A percentile compares a stretch with the other conserved stretches of the same genome.
Conservation (phyloP, 169 alveolate species). For the Perkinsus marinus region DNA sequence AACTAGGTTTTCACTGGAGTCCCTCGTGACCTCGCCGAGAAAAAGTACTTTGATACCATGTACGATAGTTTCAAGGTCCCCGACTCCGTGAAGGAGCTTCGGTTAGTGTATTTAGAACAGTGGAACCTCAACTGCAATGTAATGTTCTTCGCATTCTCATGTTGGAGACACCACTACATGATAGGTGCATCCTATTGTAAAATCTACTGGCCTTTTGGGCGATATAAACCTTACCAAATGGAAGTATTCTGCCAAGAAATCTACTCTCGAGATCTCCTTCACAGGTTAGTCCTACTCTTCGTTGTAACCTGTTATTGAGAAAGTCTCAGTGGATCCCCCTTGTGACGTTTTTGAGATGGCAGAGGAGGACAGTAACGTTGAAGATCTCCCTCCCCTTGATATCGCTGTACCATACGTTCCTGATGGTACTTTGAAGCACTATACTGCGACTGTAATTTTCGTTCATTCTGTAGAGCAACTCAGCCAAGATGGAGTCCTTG, state of each 20-base stretch:
- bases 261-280: slow-evolving; percentile 1
- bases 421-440: slow-evolving; percentile 28
- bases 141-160: too few relatives aligned
- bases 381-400: slow-evolving; percentile 28
- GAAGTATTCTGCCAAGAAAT: slow-evolving; percentile 18
- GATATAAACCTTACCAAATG: slow-evolving; percentile 20
- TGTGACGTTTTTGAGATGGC: slow-evolving; percentile 22
- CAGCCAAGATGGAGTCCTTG: slow-evolving; percentile 15
- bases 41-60: slow-evolving; percentile 45
- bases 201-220: slow-evolving; percentile 31
- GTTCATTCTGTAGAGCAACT: slow-evolving; percentile 28
- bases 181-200: slow-evolving; percentile 12
- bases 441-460: slow-evolving; percentile 17
- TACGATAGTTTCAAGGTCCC: slow-evolving; percentile 41
- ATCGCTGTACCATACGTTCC: slow-evolving; percentile 11
- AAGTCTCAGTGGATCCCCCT: slow-evolving; percentile 16
- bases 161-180: too few relatives aligned
- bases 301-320: not conserved
- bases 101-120: slow-evolving; percentile 16
- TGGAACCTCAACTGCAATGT: slow-evolving; percentile 32
- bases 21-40: slow-evolving; percentile 42
- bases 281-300: not conserved
- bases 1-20: slow-evolving; percentile 32
- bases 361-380: slow-evolving; percentile 16
- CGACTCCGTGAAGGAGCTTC: slow-evolving; percentile 28